Percentiles rank a stretch among this genome's conserved stretches.
Conservation (phyloP, 345 rosid species). For the Eucalyptus erythrocorys region DNA sequence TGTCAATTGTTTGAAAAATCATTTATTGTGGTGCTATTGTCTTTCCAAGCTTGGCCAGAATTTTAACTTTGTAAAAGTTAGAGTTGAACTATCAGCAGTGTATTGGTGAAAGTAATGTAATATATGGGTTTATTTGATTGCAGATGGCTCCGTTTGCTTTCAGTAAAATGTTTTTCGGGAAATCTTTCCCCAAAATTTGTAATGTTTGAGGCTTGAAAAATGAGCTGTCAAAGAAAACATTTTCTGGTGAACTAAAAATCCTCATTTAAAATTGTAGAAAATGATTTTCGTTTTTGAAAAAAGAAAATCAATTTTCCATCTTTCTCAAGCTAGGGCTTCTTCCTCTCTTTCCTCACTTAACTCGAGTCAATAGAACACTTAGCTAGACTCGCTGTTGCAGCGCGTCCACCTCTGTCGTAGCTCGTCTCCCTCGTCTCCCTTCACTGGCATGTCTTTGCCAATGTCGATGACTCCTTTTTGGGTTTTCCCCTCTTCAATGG, state of each 20-base stretch:
- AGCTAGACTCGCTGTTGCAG: rapidly evolving
- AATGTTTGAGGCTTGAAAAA: neutral
- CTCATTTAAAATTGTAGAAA: too few species aligned
- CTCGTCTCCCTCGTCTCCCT: too few species aligned
- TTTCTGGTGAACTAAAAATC: too few species aligned
- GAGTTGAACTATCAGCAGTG: neutral
- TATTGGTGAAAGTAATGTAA: neutral
- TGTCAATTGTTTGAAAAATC: neutral
- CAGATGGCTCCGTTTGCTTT: neutral
- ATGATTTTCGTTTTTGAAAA: too few species aligned
- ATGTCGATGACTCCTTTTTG: too few species aligned
- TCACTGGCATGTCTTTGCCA: too few species aligned
- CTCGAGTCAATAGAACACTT: neutral
- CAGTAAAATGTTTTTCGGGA: neutral
- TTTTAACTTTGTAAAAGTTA: neutral
- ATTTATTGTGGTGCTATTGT: neutral
- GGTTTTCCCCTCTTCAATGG: too few species aligned
- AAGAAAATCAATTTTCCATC: neutral
- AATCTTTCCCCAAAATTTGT: neutral
- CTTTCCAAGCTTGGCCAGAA: neutral
- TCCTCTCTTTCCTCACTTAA: neutral
- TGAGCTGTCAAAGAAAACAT: neutral
- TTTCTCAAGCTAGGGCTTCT: neutral
- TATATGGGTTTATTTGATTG: neutral
- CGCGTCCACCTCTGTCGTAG: rapidly evolving